Evolutionary conservation across 2,329 filamentous ascomycete species (phyloP), one percentile per base, ranked within the genome.

Genomic region (Byssothecium circinans): DNA sequence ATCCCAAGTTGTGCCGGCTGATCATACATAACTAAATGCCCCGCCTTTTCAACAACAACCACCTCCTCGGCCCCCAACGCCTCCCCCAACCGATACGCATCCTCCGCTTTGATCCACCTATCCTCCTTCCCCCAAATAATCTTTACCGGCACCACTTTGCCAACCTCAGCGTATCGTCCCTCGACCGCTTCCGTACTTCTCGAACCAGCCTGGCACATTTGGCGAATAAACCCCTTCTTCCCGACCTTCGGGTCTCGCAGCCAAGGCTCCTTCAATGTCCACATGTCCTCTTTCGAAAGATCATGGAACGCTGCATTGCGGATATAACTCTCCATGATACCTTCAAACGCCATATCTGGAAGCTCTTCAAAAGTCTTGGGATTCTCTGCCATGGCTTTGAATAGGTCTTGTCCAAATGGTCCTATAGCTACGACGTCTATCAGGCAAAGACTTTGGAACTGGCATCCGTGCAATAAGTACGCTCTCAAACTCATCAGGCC

Each of bases 401-500:
- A 61, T n/a, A 59, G 32, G 1, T 52, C 20, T 8, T 59, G 50
- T 5, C 56, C 56, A 25, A 61, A 61, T 6, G 57, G 58, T 12
- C 58, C 54, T 8, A 61, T 56, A 10, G 58, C 56, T 8, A 61
- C 56, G 8, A 58, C 54, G 40, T 59, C 51, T 10, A 59, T 49
- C 4, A 61, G 36, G 17, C 56, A 59, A 2, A 61, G 50, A 48
- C 54, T 57, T 2, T 49, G 46, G 18, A 54, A 61, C 7, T 10
- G 23, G 39, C 58, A 58, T 1, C 17, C 43, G 22, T 61, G 56
- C 20, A 61, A 23, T 17, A 59, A 18, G 18, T 52, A 33, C 23
- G 54, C 56, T n/a, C 58, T 47, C 20, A 61, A 39, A 38, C 50
- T 58, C 58, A 61, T 61, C 27, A 61, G 19, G 0, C 58, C 58